phyloP scores from a whole-genome alignment of 1,284 basidiomycete species.

The Thecaphora thlaspeos region DNA sequence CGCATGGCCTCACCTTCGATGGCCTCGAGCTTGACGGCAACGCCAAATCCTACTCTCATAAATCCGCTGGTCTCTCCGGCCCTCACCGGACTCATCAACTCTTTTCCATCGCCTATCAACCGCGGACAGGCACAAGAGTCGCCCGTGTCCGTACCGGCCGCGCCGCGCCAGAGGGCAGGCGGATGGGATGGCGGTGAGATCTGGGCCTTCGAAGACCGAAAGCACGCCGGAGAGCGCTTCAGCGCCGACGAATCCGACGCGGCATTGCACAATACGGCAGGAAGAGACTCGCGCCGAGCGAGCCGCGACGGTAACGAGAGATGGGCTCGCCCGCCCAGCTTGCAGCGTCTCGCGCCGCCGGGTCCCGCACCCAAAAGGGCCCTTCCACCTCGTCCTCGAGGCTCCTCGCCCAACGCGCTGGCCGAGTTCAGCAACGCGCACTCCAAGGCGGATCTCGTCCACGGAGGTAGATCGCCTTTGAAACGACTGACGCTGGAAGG shows the following conservation, averaged over 20 bases:
- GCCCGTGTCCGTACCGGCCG: constrained; percentile 12
- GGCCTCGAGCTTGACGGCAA: not conserved
- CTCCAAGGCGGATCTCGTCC: not conserved
- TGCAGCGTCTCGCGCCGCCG: no score
- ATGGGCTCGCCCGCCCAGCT: no score
- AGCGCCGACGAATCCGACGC: not conserved
- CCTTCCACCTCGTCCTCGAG: no score
- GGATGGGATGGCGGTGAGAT: constrained; percentile 32
- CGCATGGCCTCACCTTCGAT: not conserved
- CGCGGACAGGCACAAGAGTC: constrained; percentile 3
- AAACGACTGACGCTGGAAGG: constrained; percentile 1
- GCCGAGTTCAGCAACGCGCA: not conserved
- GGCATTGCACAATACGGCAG: not conserved
- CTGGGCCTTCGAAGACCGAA: constrained; percentile 3
- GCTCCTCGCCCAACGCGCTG: no score
- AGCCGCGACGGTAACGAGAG: no score
- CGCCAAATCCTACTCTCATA: not conserved
- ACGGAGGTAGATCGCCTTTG: not conserved
- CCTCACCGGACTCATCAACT: constrained; percentile 26
- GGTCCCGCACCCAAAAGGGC: no score
- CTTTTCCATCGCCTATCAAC: constrained; percentile 17
- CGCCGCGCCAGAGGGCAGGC: no score
- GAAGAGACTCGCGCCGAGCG: no score
- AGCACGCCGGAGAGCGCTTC: constrained; percentile 1
- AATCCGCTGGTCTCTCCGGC: constrained; percentile 14